These are phyloP conservation scores for Ramaria rubella DNA, from an alignment of 768 basidiomycete genomes.

Conservation along the genomic window DNA sequence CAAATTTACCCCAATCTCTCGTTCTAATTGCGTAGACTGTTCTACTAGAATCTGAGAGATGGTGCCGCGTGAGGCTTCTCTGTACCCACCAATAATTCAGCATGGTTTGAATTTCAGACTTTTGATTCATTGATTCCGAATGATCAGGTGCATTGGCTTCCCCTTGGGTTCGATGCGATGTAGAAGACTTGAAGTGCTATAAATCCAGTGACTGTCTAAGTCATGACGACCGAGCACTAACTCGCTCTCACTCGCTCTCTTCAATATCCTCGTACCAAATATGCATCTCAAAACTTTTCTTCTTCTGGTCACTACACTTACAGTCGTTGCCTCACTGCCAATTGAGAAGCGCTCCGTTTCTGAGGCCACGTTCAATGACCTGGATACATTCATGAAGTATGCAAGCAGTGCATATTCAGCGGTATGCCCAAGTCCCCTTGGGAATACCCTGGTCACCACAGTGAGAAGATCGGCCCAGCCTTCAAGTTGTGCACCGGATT, in stretches of 20 bases:
- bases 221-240: no score
- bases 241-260: not conserved
- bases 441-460: constrained; percentile 33
- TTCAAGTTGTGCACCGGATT: not conserved
- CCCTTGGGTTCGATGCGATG: no score
- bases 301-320: not conserved
- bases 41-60: no score
- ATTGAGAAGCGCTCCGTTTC: not conserved
- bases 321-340: not conserved
- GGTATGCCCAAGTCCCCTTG: constrained; percentile 44
- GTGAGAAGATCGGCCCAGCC: not conserved
- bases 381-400: constrained; percentile 39
- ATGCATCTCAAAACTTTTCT: not conserved
- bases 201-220: no score
- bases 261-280: not conserved
- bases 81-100: no score
- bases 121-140: no score
- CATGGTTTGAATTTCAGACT: no score
- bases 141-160: no score
- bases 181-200: no score
- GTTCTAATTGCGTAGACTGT: no score
- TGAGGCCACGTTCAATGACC: not conserved
- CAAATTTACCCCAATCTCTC: no score
- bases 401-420: constrained; percentile 43
- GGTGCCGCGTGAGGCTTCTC: no score